Evolutionary conservation across 352 stramenopile genomes (phyloP).

Genomic region (Elongisporangium undulatum): DNA sequence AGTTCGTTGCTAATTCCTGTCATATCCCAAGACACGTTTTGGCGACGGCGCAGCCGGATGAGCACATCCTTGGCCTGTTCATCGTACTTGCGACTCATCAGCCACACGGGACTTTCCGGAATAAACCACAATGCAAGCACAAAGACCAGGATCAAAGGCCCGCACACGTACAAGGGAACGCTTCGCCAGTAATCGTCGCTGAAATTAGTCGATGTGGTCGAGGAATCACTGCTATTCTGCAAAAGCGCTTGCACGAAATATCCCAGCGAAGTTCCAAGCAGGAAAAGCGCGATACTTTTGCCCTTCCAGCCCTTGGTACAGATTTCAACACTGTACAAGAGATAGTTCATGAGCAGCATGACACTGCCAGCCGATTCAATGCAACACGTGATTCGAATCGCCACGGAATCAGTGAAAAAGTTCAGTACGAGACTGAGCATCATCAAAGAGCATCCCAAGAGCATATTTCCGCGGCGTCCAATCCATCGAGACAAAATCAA

Average conservation of each 20-base stretch:
- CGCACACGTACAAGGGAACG: constrained; percentile 54
- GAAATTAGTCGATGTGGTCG: constrained; percentile 15
- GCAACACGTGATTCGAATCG: constrained; percentile 48
- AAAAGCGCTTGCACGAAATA: constrained; percentile 62
- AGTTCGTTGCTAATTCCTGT: constrained; percentile 52
- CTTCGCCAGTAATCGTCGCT: constrained; percentile 44
- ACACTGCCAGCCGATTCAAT: constrained; percentile 51
- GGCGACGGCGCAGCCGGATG: constrained; percentile 54
- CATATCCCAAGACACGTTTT: constrained; percentile 67
- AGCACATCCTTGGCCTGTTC: constrained; percentile 49
- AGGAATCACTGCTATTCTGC: constrained; percentile 45
- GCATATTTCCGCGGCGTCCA: constrained; percentile 57
- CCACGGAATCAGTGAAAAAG: constrained; percentile 45
- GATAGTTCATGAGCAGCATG: constrained; percentile 71
- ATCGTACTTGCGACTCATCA: constrained; percentile 47
- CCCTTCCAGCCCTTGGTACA: constrained; percentile 85
- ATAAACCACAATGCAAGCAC: constrained; percentile 57
- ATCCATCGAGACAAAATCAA: constrained; percentile 55
- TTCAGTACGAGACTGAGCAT: constrained; percentile 47
- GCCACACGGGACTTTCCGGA: constrained; percentile 79
- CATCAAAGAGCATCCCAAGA: constrained; percentile 45
- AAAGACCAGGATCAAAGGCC: constrained; percentile 56
- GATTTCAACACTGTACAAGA: constrained; percentile 84
- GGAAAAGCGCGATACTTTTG: constrained; percentile 79
- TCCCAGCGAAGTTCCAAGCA: constrained; percentile 68